A percentile compares a stretch with the other conserved stretches of the same genome.
Conservation (phyloP, 2,329 filamentous ascomycete species). For the Scedosporium minutisporum region DNA sequence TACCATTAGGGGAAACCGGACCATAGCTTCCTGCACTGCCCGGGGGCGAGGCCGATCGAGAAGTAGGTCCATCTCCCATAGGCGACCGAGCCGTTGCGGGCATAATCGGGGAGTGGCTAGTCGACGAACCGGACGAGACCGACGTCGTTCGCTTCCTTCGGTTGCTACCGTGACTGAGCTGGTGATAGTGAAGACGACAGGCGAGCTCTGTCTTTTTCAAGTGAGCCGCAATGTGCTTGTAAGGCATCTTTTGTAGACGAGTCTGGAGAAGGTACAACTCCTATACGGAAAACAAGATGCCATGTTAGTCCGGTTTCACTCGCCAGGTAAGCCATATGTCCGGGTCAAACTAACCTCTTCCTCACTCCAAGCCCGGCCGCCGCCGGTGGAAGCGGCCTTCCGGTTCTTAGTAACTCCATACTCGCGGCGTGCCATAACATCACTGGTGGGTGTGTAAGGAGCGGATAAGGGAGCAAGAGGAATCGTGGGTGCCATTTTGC, state of each 20-base stretch:
- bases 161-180: constrained; percentile 73
- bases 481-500: constrained; percentile 39
- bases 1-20: constrained; percentile 30
- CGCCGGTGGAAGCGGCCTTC: constrained; percentile 60
- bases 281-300: constrained; percentile 29
- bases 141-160: constrained; percentile 69
- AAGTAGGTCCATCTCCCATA: constrained; percentile 30
- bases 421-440: constrained; percentile 47
- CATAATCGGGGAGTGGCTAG: constrained; percentile 41
- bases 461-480: constrained; percentile 33
- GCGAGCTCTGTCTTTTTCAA: constrained; percentile 82
- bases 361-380: constrained; percentile 75
- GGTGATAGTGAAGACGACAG: constrained; percentile 80
- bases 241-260: constrained; percentile 79
- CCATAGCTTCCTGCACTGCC: constrained; percentile 34
- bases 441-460: constrained; percentile 41
- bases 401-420: constrained; percentile 55
- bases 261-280: constrained; percentile 78
- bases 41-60: constrained; percentile 39
- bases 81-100: constrained; percentile 39
- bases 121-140: constrained; percentile 55
- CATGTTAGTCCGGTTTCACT: neutral
- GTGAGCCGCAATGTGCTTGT: constrained; percentile 80
- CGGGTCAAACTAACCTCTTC: constrained; percentile 54
- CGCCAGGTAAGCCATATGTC: neutral